Evolutionary conservation across 23 red algal genomes (phyloP), one percentile per base, ranked within the genome.

Genomic region (Gracilaria domingensis): DNA sequence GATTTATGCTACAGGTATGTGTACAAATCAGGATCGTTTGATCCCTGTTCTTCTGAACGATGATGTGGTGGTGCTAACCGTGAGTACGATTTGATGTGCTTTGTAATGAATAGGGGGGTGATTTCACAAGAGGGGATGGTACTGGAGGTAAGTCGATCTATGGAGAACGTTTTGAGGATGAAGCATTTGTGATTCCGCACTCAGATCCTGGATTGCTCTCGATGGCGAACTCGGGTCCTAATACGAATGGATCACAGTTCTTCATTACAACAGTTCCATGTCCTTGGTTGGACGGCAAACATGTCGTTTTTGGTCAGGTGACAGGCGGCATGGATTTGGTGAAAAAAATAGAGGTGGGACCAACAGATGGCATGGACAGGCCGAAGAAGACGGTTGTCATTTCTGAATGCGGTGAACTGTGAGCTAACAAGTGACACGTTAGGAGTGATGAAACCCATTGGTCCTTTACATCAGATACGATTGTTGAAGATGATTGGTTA

Each of bases 141-240:
- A 98, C 96, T 4, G 96, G 96, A 14, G 96, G 96, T 21, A 95
- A 95, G 89, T 91, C 90, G 47, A 98, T 98, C 37, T 98, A 98
- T 45, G 96, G 96, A 5, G 86, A 89, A 28, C 82, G 85, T 53
- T 98, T 98, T 83, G 93, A 85, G 4, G 96, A 98, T 80, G 96
- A 98, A 77, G 91, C 90, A 65, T 98, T 98, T 90, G 67, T 79
- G 28, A 67, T 98, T 25, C 84, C 58, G 56, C 96, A 98, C 60
- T 95, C 79, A 17, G 71, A 20, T 13, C 57, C 89, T 23, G 93
- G 93, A 55, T 78, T 95, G 66, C 85, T 98, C 61, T 95, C 92
- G n/a, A 98, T 98, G 96, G 96, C 92, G 37, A 98, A 98, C 72
- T 92, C 96, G 24, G 96, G 96, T 21, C 96, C 96, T 8, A 95